A percentile compares a stretch with the other conserved stretches of the same genome.
These are phyloP conservation scores for Apiospora marii DNA, from an alignment of 2,329 filamentous ascomycete species.

Conservation along the genomic window DNA sequence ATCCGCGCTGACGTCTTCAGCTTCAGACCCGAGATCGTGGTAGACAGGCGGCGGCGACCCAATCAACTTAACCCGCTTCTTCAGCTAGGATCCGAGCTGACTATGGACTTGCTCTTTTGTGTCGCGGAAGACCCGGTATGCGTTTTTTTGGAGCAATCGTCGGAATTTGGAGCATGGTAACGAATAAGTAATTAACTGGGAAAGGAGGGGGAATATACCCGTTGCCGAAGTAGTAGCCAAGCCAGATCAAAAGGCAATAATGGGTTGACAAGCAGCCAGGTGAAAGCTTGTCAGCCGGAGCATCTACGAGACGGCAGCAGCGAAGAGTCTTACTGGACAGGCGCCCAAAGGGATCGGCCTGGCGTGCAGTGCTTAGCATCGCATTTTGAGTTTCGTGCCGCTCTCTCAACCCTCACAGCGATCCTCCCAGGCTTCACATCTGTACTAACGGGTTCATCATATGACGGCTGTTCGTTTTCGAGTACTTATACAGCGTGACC, in stretches of 20 bases:
- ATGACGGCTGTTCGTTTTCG: slow-evolving; percentile 10
- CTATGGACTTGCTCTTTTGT: neutral
- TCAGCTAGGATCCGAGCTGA: neutral
- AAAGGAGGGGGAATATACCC: neutral
- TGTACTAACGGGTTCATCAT: neutral
- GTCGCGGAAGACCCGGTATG: neutral
- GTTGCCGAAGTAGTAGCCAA: neutral
- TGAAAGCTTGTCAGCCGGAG: slow-evolving; percentile 11
- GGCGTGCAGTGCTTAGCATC: slow-evolving; percentile 14
- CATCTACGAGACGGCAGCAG: neutral
- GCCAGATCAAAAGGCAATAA: neutral
- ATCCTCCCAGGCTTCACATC: neutral
- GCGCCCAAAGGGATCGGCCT: neutral
- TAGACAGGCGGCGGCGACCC: neutral
- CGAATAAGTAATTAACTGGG: neutral
- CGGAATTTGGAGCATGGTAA: neutral
- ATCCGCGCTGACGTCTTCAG: slow-evolving; percentile 19
- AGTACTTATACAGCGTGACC: neutral
- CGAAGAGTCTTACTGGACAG: neutral
- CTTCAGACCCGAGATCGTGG: slow-evolving; percentile 5
- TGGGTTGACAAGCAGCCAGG: slow-evolving; percentile 5
- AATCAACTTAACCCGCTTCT: slow-evolving; percentile 10
- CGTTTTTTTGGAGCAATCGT: neutral
- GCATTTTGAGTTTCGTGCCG: slow-evolving; percentile 19
- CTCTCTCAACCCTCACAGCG: neutral